These are phyloP conservation scores for Sarocladium strictum DNA, from an alignment of 2,329 filamentous ascomycete genomes.

Conservation along the genomic window DNA sequence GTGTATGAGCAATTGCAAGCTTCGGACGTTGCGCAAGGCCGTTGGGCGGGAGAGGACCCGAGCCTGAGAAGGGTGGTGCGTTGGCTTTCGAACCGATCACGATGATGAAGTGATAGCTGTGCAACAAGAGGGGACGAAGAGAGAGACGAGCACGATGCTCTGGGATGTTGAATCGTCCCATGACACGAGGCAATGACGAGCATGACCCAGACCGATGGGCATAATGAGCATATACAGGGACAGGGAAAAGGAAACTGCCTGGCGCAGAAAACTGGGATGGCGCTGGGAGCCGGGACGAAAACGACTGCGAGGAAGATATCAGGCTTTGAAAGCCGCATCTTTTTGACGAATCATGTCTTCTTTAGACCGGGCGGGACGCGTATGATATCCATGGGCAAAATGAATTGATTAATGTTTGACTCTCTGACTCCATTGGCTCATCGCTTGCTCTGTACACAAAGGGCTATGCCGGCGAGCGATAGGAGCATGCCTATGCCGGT, in stretches of 20 bases:
- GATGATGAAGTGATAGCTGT: conserved; percentile 15
- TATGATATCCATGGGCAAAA: not conserved
- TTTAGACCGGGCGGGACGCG: not conserved
- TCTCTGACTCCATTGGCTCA: not conserved
- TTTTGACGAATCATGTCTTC: not conserved
- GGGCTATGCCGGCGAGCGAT: conserved; percentile 71
- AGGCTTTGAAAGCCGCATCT: not conserved
- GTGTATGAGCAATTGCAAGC: conserved; percentile 50
- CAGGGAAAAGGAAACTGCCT: conserved; percentile 8
- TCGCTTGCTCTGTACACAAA: conserved; percentile 69
- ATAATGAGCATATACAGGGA: not conserved
- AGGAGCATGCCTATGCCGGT: conserved; percentile 78
- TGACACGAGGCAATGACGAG: not conserved
- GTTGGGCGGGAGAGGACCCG: conserved; percentile 59
- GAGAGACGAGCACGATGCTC: not conserved
- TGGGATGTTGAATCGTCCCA: not conserved
- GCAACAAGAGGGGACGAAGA: not conserved
- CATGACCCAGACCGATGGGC: not conserved
- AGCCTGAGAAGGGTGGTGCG: conserved; percentile 50
- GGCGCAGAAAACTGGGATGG: conserved; percentile 7
- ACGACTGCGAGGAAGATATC: not conserved
- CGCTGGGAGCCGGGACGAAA: conserved; percentile 2
- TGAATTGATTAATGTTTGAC: not conserved
- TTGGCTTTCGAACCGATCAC: conserved; percentile 42
- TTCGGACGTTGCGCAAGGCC: conserved; percentile 48